phyloP scores from a whole-genome alignment of 2,329 filamentous ascomycete species.

The Aspergillus fructus region DNA sequence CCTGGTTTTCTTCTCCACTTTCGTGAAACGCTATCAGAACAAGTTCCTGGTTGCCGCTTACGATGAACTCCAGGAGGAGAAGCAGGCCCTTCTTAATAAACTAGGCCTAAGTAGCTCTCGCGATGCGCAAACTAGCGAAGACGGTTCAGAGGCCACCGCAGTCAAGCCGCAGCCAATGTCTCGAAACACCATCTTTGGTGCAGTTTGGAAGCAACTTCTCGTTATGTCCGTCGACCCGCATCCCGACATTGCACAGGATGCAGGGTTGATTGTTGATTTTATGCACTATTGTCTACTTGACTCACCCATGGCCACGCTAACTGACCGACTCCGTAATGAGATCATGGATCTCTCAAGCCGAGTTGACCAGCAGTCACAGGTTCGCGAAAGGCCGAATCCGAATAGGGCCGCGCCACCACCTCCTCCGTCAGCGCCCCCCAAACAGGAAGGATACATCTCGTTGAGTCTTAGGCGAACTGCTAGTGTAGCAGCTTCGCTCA shows the following conservation, averaged over 20 bases:
- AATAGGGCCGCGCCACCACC: slow-evolving; percentile 42
- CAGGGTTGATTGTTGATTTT: slow-evolving; percentile 80
- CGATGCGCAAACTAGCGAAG: slow-evolving; percentile 18
- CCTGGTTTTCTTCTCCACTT: slow-evolving; percentile 88
- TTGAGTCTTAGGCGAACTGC: slow-evolving; percentile 62
- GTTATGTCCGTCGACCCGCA: slow-evolving; percentile 92
- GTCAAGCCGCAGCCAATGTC: slow-evolving; percentile 49
- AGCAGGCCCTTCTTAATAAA: slow-evolving; percentile 62
- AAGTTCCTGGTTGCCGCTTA: slow-evolving; percentile 91
- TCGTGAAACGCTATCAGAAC: slow-evolving; percentile 84
- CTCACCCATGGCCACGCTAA: slow-evolving; percentile 70
- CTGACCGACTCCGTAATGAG: slow-evolving; percentile 72
- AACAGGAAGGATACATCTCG: slow-evolving; percentile 62
- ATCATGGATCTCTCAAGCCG: slow-evolving; percentile 37
- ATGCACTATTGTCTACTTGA: slow-evolving; percentile 75
- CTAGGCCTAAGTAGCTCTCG: slow-evolving; percentile 39
- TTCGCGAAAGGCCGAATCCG: slow-evolving; percentile 31
- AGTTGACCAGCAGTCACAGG: slow-evolving; percentile 41
- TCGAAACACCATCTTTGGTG: slow-evolving; percentile 86
- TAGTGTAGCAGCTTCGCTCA: slow-evolving; percentile 64
- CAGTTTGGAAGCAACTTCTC: slow-evolving; percentile 90
- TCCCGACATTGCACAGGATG: slow-evolving; percentile 85
- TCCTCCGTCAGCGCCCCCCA: slow-evolving; percentile 51
- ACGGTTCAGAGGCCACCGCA: slow-evolving; percentile 21
- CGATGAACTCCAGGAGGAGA: slow-evolving; percentile 85